These are phyloP conservation scores for Amauroascus niger DNA, from an alignment of 2,329 filamentous ascomycete species.

Conservation along the genomic window DNA sequence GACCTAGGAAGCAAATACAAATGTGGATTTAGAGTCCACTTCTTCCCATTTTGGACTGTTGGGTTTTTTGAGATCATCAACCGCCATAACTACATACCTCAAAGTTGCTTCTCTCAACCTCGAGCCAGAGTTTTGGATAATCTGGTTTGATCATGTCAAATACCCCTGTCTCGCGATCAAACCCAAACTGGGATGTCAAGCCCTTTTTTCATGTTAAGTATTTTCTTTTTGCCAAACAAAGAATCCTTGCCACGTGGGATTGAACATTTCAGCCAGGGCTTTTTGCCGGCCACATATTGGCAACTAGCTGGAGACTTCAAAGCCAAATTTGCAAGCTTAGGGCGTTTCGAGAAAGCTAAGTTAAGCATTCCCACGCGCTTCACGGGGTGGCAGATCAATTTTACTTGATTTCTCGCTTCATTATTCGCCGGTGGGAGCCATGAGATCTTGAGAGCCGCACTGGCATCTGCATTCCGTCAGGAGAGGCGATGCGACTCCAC, in stretches of 20 bases:
- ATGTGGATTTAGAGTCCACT: too few relatives aligned
- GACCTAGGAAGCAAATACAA: too few relatives aligned
- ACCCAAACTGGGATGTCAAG: not conserved
- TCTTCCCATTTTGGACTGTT: too few relatives aligned
- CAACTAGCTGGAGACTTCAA: too few relatives aligned
- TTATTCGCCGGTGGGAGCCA: not conserved
- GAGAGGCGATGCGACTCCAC: not conserved
- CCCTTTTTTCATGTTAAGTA: not conserved
- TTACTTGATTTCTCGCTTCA: not conserved
- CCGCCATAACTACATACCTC: too few relatives aligned
- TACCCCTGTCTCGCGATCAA: not conserved
- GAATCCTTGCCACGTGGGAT: not conserved
- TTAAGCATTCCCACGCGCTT: not conserved
- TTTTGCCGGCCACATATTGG: too few relatives aligned
- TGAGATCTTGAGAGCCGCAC: not conserved
- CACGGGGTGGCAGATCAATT: not conserved
- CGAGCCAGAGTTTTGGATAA: too few relatives aligned
- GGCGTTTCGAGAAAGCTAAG: not conserved
- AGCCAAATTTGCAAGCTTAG: not conserved
- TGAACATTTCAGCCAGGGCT: too few relatives aligned
- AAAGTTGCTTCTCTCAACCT: too few relatives aligned
- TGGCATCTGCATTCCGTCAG: not conserved
- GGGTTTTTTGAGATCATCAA: too few relatives aligned
- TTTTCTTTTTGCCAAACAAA: not conserved
- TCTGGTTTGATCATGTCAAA: too few relatives aligned